Evolutionary conservation across 805 yeast species (phyloP), one percentile per base, ranked within the genome.

Genomic region (Candida ipomoeae): DNA sequence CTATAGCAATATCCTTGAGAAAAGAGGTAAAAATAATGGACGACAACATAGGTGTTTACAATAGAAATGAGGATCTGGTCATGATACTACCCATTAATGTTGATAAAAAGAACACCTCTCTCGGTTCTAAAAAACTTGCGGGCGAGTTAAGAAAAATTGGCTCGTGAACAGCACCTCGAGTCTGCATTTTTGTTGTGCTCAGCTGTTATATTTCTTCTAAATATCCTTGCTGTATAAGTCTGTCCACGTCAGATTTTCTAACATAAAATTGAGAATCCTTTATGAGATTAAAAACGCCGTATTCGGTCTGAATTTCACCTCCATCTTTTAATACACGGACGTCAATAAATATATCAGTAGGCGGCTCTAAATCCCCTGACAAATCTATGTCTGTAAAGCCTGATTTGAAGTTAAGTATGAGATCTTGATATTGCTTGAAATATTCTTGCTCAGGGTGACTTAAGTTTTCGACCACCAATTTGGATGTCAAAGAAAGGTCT

Each of bases 271-370:
- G 98, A 2, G 96, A 87, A 65, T 92, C 92, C 62, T 91, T 92
- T 2, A 95, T 88, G 56, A 94, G 71, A 60, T 91, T 91, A 70
- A 94, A 90, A 3, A 89, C 96, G 20, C 97, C 99, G 60, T 92
- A 92, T 65, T 92, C 99, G 0, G 99, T 94, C 63, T 91, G 97
- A 34, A 92, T 89, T 63, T 94, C 98, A 1, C 99, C 99, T 0
- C 96, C 97, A 61, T 92, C 96, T 64, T 87, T 87, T 46, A 92
- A 68, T 6, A 92, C 98, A 51, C 99, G 73, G 4, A 94, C 98
- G 62, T 92, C 99, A 8, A 92, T 87, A 59, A 92, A 94, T 29
- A 94, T 87, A 57, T 89, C 95, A 35, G 79, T 80, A 1, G 99
- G 98, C 0, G 99, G 99, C 20, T 80, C 87, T 57, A 94, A 63